Evolutionary conservation across 257 asterid species (phyloP), one percentile per base, ranked within the genome.

Genomic region (Ocimum tenuiflorum): DNA sequence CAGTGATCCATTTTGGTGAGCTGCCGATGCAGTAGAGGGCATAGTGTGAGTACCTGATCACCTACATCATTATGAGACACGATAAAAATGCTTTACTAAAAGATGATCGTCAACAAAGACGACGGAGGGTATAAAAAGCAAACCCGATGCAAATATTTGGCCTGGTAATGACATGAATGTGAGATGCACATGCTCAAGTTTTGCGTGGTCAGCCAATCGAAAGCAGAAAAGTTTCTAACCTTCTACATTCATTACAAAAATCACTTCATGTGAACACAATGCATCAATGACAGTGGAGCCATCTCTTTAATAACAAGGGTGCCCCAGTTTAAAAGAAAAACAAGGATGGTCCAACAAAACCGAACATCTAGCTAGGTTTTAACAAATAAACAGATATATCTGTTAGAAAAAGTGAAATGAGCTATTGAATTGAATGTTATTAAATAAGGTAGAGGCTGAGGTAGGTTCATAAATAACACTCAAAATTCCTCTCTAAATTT

Each of bases 41-140:
- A 75, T 87, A 92, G 72, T 92, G 97, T 3, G 84, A 75, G 70
- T 92, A 92, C 77, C 97, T 82, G 72, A 89, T 86, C 36, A 87
- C 83, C 98, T 91, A 76, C 75, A 68, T 60, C 60, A 9, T 45
- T 41, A 38, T 20, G 51, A 45, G 20, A 50, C 7, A 38, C 31
- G 23, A n/a, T n/a, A n/a, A n/a, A n/a, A n/a, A n/a, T n/a, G n/a
- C n/a, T n/a, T n/a, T n/a, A n/a, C n/a, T n/a, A n/a, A n/a, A n/a
- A n/a, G n/a, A n/a, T n/a, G n/a, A n/a, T n/a, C n/a, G n/a, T n/a
- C n/a, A n/a, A n/a, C n/a, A n/a, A n/a, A n/a, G n/a, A n/a, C n/a
- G n/a, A n/a, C n/a, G n/a, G n/a, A n/a, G n/a, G n/a, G n/a, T n/a
- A n/a, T n/a, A n/a, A n/a, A n/a, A n/a, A n/a, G n/a, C n/a, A n/a